Percentiles rank a stretch among this genome's conserved stretches.
These are phyloP conservation scores for Agaricus sinodeliciosus DNA, from an alignment of 768 basidiomycete genomes.

Conservation along the genomic window DNA sequence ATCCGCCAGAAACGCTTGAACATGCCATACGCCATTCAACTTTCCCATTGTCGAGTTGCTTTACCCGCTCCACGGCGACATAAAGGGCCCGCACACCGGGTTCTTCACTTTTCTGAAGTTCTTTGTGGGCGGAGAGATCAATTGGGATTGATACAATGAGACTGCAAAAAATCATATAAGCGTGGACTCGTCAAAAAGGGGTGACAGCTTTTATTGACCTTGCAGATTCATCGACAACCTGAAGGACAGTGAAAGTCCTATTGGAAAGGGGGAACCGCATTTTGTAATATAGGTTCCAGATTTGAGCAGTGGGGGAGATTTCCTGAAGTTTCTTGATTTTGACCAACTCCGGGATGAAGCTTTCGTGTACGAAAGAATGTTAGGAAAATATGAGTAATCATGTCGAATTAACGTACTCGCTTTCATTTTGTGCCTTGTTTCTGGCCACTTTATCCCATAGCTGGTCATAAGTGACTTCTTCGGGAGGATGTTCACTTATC, in stretches of 20 bases:
- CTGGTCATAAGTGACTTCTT: constrained; percentile 69
- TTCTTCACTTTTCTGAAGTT: constrained; percentile 55
- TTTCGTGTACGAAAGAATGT: constrained; percentile 17
- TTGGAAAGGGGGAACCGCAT: constrained; percentile 67
- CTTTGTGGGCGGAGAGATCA: constrained; percentile 52
- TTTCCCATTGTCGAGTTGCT: constrained; percentile 53
- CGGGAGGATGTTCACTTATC: constrained; percentile 53
- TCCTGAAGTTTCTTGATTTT: constrained; percentile 57
- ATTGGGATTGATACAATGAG: constrained; percentile 61
- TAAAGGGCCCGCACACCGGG: constrained; percentile 63
- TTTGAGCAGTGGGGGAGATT: constrained; percentile 53
- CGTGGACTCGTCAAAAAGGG: too few species aligned
- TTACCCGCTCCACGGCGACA: constrained; percentile 60
- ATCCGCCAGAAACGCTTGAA: constrained; percentile 64
- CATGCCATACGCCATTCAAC: constrained; percentile 82
- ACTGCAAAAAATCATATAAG: constrained; percentile 17
- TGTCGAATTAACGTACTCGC: constrained; percentile 39
- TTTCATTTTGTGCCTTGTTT: constrained; percentile 65
- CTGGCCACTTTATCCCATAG: constrained; percentile 64
- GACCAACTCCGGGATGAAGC: constrained; percentile 61
- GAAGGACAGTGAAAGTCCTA: constrained; percentile 70
- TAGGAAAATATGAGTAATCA: background rate
- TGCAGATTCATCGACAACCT: constrained; percentile 50
- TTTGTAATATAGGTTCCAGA: constrained; percentile 71
- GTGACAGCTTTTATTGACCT: constrained; percentile 33